These are phyloP conservation scores for Lithohypha guttulata DNA, from an alignment of 2,329 filamentous ascomycete genomes.

Conservation along the genomic window DNA sequence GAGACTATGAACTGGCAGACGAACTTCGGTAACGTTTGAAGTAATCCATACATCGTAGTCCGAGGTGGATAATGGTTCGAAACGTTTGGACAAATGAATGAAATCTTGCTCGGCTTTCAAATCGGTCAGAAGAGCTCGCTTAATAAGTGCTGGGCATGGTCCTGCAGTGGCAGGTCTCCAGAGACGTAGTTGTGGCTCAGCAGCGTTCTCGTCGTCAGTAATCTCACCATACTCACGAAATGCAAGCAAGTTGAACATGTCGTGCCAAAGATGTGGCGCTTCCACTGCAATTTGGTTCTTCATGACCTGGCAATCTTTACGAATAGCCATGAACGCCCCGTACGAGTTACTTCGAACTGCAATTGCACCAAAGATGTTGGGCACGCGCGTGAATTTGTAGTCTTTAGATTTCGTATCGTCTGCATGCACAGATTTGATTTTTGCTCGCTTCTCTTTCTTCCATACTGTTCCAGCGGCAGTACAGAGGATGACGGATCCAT, in stretches of 20 bases:
- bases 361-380: conserved; percentile 73
- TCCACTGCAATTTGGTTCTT: conserved; percentile 58
- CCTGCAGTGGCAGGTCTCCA: conserved; percentile 26
- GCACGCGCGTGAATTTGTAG: conserved; percentile 88
- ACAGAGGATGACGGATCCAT: conserved; percentile 88
- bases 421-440: conserved; percentile 49
- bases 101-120: conserved; percentile 36
- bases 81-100: conserved; percentile 22
- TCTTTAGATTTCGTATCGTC: conserved; percentile 59
- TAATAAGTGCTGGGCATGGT: conserved; percentile 24
- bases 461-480: conserved; percentile 89
- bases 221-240: conserved; percentile 49
- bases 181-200: conserved; percentile 36
- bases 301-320: conserved; percentile 74
- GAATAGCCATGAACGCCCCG: conserved; percentile 78
- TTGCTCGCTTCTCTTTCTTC: conserved; percentile 72
- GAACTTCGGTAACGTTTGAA: conserved; percentile 55
- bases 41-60: conserved; percentile 32
- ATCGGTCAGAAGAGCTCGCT: conserved; percentile 33
- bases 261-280: conserved; percentile 60
- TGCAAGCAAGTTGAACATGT: conserved; percentile 59
- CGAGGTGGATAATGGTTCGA: conserved; percentile 19
- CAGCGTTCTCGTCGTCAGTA: conserved; percentile 34
- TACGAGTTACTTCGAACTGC: conserved; percentile 79
- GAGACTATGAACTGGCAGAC: conserved; percentile 74